Evolutionary conservation across 2,329 filamentous ascomycete genomes (phyloP).

Genomic region (Thelonectria rubi): DNA sequence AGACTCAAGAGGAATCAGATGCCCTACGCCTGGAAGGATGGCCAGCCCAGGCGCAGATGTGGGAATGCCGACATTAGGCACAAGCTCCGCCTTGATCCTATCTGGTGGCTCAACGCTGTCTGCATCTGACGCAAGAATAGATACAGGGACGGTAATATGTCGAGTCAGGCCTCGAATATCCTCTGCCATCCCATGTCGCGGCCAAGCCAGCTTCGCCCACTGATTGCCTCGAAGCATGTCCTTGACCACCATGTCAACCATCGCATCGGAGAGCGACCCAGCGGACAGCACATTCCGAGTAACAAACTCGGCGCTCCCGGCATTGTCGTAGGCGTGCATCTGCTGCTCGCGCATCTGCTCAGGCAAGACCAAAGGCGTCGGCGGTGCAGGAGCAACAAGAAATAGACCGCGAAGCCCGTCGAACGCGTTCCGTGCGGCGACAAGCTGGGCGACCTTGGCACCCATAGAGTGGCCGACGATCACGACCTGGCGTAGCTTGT

Average conservation of each 20-base stretch:
- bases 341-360: conserved; percentile 23
- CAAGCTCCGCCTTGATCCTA: background rate
- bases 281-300: conserved; percentile 10
- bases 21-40: background rate
- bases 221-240: conserved; percentile 21
- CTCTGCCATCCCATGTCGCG: conserved; percentile 19
- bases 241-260: background rate
- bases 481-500: background rate
- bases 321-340: conserved; percentile 11
- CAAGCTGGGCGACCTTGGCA: conserved; percentile 16
- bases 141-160: background rate
- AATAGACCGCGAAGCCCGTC: conserved; percentile 11
- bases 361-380: conserved; percentile 13
- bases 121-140: background rate
- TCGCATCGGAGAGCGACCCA: background rate
- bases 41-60: background rate
- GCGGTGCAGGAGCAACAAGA: conserved; percentile 16
- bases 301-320: conserved; percentile 13
- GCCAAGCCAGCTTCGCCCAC: conserved; percentile 16
- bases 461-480: conserved; percentile 25
- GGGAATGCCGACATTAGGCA: background rate
- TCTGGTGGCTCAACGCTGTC: background rate
- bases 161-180: conserved; percentile 3
- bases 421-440: conserved; percentile 2
- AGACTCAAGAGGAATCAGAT: background rate